These are phyloP conservation scores for Punctularia strigosozonata DNA, from an alignment of 768 basidiomycete species.

Conservation along the genomic window DNA sequence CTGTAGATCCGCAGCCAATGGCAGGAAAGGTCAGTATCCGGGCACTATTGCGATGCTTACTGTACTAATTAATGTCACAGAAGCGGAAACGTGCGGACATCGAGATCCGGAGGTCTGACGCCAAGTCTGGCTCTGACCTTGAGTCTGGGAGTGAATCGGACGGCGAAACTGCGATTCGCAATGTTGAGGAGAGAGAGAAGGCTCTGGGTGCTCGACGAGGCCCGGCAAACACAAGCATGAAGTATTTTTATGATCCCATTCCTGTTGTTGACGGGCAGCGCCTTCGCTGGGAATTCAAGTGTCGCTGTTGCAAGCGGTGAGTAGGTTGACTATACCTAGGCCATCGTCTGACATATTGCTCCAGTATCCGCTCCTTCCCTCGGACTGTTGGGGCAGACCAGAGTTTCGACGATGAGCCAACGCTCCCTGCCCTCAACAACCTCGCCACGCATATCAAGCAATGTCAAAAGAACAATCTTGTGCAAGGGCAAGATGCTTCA, in stretches of 20 bases:
- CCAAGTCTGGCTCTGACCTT: too few relatives aligned
- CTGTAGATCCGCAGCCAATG: too few relatives aligned
- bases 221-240: background rate
- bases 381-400: background rate
- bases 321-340: background rate
- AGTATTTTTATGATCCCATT: background rate
- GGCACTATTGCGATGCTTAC: too few relatives aligned
- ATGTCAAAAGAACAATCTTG: background rate
- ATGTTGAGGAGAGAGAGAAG: background rate
- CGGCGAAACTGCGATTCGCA: too few relatives aligned
- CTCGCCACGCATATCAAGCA: slow-evolving; percentile 2
- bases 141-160: too few relatives aligned
- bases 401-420: background rate
- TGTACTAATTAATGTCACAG: too few relatives aligned
- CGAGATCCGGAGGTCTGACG: too few relatives aligned
- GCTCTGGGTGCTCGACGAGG: background rate
- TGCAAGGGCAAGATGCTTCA: background rate
- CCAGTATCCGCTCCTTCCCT: background rate
- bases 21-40: too few relatives aligned
- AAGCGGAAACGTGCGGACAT: too few relatives aligned
- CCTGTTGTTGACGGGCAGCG: background rate
- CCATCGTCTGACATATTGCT: background rate
- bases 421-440: background rate
- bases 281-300: slow-evolving; percentile 1
- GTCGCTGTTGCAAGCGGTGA: slow-evolving; percentile 1